phyloP scores from a whole-genome alignment of 257 asterid species.

The Marsdenia floribunda region DNA sequence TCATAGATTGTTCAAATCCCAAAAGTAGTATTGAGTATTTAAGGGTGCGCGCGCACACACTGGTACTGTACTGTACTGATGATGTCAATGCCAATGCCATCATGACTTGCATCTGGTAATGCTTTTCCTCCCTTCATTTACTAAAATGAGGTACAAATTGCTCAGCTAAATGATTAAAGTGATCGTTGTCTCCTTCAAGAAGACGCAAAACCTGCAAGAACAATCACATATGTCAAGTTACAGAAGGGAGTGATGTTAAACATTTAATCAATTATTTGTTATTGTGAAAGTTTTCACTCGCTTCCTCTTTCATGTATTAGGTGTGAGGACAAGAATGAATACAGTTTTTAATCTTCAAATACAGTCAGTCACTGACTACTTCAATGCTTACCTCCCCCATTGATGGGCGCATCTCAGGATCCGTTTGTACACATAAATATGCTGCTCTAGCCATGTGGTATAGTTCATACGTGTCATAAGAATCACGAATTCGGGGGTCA shows the following conservation, averaged over 20 bases:
- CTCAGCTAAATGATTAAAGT: slow-evolving; percentile 48
- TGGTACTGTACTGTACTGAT: background rate
- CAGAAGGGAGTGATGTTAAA: background rate
- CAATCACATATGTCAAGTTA: background rate
- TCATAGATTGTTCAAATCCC: background rate
- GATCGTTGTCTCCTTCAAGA: slow-evolving; percentile 64
- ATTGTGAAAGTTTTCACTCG: background rate
- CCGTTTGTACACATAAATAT: slow-evolving; percentile 56
- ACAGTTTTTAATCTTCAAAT: too few species aligned
- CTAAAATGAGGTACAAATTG: slow-evolving; percentile 59
- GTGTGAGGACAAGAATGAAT: too few species aligned
- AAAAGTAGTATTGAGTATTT: background rate
- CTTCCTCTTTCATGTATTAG: background rate
- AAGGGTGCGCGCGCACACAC: background rate
- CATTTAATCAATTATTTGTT: too few species aligned
- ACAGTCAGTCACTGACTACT: too few species aligned
- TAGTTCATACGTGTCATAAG: slow-evolving; percentile 56
- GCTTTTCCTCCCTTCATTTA: slow-evolving; percentile 13
- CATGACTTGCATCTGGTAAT: background rate
- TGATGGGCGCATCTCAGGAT: slow-evolving; percentile 70
- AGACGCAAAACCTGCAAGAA: slow-evolving; percentile 57
- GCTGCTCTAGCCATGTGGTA: slow-evolving; percentile 77
- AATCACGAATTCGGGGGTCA: slow-evolving; percentile 60
- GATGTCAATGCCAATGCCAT: background rate
- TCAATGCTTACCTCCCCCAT: slow-evolving; percentile 58